phyloP scores from a whole-genome alignment of 1,284 basidiomycete species.

The Mycena sp. region DNA sequence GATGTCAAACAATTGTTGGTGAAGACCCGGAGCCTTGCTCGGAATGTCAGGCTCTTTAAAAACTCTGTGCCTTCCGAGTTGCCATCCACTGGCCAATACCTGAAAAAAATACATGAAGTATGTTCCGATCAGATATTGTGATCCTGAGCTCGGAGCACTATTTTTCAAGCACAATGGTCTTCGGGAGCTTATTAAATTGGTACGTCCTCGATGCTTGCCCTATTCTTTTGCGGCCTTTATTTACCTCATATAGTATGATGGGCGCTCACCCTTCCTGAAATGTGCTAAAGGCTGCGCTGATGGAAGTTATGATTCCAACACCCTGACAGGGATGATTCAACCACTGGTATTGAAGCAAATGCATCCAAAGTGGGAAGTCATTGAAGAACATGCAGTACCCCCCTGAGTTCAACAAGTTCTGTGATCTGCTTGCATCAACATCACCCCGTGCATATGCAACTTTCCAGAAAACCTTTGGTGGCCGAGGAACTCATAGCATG shows the following conservation, averaged over 20 bases:
- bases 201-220: background rate
- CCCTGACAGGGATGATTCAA: constrained; percentile 33
- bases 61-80: constrained; percentile 29
- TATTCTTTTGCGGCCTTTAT: background rate
- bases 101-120: constrained; percentile 25
- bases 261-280: constrained; percentile 28
- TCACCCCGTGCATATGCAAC: constrained; percentile 24
- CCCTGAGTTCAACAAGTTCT: constrained; percentile 23
- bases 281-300: constrained; percentile 31
- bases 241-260: constrained; percentile 16
- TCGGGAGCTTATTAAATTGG: constrained; percentile 28
- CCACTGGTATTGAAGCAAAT: constrained; percentile 30
- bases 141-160: constrained; percentile 19
- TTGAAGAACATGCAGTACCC: constrained; percentile 33
- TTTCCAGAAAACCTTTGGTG: constrained; percentile 29
- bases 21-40: constrained; percentile 30
- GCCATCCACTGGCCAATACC: constrained; percentile 24
- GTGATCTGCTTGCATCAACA: no score
- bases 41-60: constrained; percentile 16
- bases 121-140: constrained; percentile 24
- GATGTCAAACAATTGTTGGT: constrained; percentile 1
- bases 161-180: constrained; percentile 29
- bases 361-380: constrained; percentile 20
- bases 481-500: background rate
- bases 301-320: constrained; percentile 25